Percentiles rank a stretch among this genome's conserved stretches.
phyloP scores from a whole-genome alignment of 2,329 filamentous ascomycete species.

The Paracoccidioides lutzii region DNA sequence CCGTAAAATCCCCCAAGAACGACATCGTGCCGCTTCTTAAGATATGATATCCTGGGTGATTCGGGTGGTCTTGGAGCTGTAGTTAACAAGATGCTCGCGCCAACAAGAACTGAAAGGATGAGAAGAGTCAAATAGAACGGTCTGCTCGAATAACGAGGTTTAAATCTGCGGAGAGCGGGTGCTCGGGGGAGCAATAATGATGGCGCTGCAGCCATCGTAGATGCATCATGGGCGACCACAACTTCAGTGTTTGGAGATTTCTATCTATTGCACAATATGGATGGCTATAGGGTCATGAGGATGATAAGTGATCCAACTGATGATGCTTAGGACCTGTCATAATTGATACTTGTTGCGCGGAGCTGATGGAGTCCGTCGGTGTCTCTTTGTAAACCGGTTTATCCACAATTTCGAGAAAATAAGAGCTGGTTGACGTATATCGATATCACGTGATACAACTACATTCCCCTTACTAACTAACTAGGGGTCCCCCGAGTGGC shows the following conservation, averaged over 20 bases:
- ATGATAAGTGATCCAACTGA: too few species aligned
- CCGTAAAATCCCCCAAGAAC: not conserved
- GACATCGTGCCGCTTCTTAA: conserved; percentile 18
- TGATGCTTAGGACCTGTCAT: too few species aligned
- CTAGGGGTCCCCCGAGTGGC: too few species aligned
- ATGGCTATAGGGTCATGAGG: too few species aligned
- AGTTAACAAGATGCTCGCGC: conserved; percentile 18
- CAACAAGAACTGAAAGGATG: conserved; percentile 22
- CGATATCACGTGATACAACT: too few species aligned
- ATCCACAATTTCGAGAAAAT: too few species aligned
- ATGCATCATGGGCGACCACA: conserved; percentile 19
- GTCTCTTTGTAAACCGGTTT: too few species aligned
- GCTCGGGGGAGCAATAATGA: conserved; percentile 1
- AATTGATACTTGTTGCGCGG: too few species aligned
- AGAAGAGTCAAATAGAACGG: conserved; percentile 37
- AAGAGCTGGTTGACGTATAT: too few species aligned
- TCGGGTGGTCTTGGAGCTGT: not conserved
- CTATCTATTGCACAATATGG: too few species aligned
- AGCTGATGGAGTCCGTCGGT: too few species aligned
- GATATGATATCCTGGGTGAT: conserved; percentile 3
- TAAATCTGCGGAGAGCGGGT: conserved; percentile 8
- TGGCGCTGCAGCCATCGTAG: conserved; percentile 8
- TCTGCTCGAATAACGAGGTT: conserved; percentile 29
- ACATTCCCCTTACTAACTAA: too few species aligned
- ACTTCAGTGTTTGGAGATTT: not conserved